Evolutionary conservation across 2,329 filamentous ascomycete genomes (phyloP).

Genomic region (Aspergillus fumigatiaffinis): DNA sequence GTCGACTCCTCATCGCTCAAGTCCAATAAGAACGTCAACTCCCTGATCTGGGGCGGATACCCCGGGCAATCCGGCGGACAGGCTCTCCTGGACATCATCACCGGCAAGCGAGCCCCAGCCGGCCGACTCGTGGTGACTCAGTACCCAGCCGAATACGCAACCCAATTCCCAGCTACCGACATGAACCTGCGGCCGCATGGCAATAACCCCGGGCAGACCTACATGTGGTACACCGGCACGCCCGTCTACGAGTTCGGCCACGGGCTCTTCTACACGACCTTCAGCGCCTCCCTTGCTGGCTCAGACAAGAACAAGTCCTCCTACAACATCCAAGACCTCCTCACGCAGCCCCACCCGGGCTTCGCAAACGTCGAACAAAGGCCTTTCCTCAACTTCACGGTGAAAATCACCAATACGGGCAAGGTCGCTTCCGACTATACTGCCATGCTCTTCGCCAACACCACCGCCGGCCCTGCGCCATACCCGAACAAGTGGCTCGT

Average conservation of each 20-base stretch:
- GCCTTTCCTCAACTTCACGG: constrained; percentile 37
- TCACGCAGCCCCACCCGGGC: constrained; percentile 24
- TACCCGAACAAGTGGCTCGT: constrained; percentile 43
- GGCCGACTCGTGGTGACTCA: constrained; percentile 40
- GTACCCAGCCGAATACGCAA: constrained; percentile 41
- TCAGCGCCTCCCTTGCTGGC: constrained; percentile 18
- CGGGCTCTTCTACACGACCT: constrained; percentile 44
- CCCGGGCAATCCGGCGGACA: constrained; percentile 43
- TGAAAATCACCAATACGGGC: constrained; percentile 37
- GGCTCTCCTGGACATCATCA: constrained; percentile 42
- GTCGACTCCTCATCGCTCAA: constrained; percentile 41
- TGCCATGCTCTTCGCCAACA: constrained; percentile 37
- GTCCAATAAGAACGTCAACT: constrained; percentile 36
- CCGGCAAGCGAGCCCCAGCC: constrained; percentile 38
- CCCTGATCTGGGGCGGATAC: constrained; percentile 44
- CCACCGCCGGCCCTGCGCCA: constrained; percentile 38
- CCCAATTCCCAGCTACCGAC: constrained; percentile 38
- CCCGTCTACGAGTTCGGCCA: constrained; percentile 43
- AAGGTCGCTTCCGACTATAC: constrained; percentile 37
- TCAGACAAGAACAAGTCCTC: constrained; percentile 1
- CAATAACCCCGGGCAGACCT: constrained; percentile 41
- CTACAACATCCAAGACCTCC: constrained; percentile 34
- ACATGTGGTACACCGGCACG: constrained; percentile 42
- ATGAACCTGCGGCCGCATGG: constrained; percentile 39
- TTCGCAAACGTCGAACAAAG: constrained; percentile 30